Evolutionary conservation across 208 protist genomes (phyloP), one percentile per base, ranked within the genome.

Genomic region (Leishmania arabica): DNA sequence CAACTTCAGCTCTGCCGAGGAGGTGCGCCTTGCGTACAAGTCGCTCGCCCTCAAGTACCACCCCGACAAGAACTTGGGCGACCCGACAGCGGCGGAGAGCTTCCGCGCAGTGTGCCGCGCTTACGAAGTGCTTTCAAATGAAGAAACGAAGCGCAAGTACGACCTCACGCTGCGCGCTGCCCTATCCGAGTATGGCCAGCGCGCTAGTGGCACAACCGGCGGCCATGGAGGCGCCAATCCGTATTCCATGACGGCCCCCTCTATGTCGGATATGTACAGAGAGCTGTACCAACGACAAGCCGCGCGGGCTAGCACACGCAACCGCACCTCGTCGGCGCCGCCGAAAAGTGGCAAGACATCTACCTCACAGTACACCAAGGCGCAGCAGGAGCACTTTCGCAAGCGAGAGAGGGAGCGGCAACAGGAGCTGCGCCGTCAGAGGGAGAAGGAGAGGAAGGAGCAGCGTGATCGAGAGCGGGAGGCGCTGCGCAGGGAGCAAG

Each of bases 81-180:
- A 98, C 78, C 87, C 92, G 0, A 87, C 86, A 49, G 93, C 95
- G n/a, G 89, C 86, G 15, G 91, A 98, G 9, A 95, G 93, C 66
- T 98, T 98, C 81, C 83, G 94, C 45, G 86, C 93, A 49, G 95
- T 99, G 47, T 91, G 87, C 56, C 76, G 95, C 40, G 99, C 99
- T 51, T 99, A 99, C 87, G 98, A 99, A 51, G 93, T 99, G 17
- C 93, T 99, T 2, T 93, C 86, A 13, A 96, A 99, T 72, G 77
- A 78, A 27, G 88, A 99, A 77, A 97, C 99, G 71, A 95, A 98
- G 72, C 79, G 90, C 66, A 85, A 98, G 37, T 99, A 99, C 85
- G 99, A 99, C 88, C 84, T 92, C 45, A 91, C 91, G 19, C 87
- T 99, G 93, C 87, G 95, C 88, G 82, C 85, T 11, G 69, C 84